phyloP scores from a whole-genome alignment of 2,329 filamentous ascomycete genomes.

The Coleophoma cylindrospora region DNA sequence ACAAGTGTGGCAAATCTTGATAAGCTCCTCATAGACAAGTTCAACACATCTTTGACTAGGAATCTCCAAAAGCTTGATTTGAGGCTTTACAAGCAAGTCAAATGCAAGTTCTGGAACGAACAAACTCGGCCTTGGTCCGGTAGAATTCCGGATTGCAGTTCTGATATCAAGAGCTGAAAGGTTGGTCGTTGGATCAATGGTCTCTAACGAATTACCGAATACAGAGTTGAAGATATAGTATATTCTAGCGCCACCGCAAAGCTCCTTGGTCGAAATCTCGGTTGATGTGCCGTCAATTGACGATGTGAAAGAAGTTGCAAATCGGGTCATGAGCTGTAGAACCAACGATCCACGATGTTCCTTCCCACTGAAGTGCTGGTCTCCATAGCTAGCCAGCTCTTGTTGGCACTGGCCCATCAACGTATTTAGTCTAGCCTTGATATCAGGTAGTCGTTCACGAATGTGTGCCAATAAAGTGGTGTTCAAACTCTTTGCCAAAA shows the following conservation, averaged over 20 bases:
- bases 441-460: conserved; percentile 90
- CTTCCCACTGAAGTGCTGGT: conserved; percentile 95
- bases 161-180: conserved; percentile 91
- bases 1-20: conserved; percentile 99
- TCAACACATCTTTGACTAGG: conserved; percentile 96
- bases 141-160: conserved; percentile 97
- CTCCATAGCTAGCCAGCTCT: conserved; percentile 94
- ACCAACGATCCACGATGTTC: conserved; percentile 95
- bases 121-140: conserved; percentile 87
- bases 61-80: conserved; percentile 94
- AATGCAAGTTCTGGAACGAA: conserved; percentile 98
- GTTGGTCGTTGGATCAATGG: conserved; percentile 93
- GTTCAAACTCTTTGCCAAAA: conserved; percentile 90
- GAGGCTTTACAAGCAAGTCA: conserved; percentile 93
- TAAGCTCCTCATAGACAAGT: conserved; percentile 96
- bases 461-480: conserved; percentile 95
- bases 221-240: conserved; percentile 30
- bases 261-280: conserved; percentile 91
- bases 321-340: conserved; percentile 95
- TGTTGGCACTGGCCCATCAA: conserved; percentile 99
- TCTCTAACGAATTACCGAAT: conserved; percentile 92
- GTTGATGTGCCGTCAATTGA: conserved; percentile 98
- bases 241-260: conserved; percentile 27
- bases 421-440: conserved; percentile 95
- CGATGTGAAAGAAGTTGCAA: conserved; percentile 95